Base-by-base conservation (phyloP, 2,329 filamentous ascomycete species). In the Bipolaris bicolor region DNA sequence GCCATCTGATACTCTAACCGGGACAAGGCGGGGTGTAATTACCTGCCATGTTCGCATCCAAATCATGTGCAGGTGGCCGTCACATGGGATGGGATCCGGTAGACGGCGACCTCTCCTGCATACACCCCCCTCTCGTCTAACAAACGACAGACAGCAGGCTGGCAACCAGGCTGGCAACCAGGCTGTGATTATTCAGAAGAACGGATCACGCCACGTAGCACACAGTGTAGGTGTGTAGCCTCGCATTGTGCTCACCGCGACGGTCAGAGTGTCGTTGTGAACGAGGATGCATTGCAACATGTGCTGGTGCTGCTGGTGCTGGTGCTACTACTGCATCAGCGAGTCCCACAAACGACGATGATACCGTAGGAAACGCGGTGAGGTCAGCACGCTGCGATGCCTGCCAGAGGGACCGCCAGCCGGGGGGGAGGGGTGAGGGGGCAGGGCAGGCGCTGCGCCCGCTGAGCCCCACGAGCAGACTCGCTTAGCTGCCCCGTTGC, bases 341-440 rank as follows among this genome's bases (percentile, higher is more conserved):
- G 51, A 57, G 56, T 60, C 50, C 62, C 47, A 41, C 51, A 49
- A 3, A 52, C 41, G 52, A 60, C 43, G 49, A 53, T 54, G 52
- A 44, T 51, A 54, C 43, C 33, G 55, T 53, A 57, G 54, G 53
- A 59, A 57, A 56, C 56, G 52, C 68, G 69, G 70, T 72, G 70
- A 70, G 64, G 68, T 67, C 60, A 70, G 68, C 70, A 61, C 48
- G 58, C 60, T 64, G 64, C 60, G 59, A 33, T 46, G 58, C 52
- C 20, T 50, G 48, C 9, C 22, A 26, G 16, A 16, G n/a, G 37
- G 13, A 16, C 34, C 29, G 24, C 24, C 29, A 44, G 40, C 29
- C 40, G 24, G 15, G 43, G 22, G 29, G 43, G 43, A 24, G 41
- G 3, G 5, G n/a, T 16, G 43, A 26, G 26, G 18, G 43, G 41